Conservation (phyloP, 352 stramenopile species). For the Aphanomyces invadans region DNA sequence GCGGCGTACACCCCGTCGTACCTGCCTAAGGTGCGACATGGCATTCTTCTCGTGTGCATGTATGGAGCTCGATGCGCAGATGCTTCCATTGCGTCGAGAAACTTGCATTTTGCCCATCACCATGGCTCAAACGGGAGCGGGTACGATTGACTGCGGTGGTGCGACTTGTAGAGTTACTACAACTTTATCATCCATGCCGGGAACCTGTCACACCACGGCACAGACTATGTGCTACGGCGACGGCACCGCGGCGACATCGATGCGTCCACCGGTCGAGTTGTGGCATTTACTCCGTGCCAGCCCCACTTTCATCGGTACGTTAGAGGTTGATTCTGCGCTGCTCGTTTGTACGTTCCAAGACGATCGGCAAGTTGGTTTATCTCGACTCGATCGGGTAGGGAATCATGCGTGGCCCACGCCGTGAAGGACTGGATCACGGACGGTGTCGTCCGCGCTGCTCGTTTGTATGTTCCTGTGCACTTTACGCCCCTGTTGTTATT, state of each 20-base stretch:
- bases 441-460: slow-evolving; percentile 56
- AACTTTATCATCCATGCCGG: slow-evolving; percentile 75
- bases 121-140: too few relatives aligned
- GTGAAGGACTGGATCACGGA: slow-evolving; percentile 62
- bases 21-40: slow-evolving; percentile 50
- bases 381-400: too few relatives aligned
- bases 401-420: slow-evolving; percentile 71
- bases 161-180: slow-evolving; percentile 82
- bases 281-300: slow-evolving; percentile 62
- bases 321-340: too few relatives aligned
- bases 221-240: slow-evolving; percentile 62
- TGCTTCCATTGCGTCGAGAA: too few relatives aligned
- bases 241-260: slow-evolving; percentile 46
- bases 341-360: too few relatives aligned
- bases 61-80: too few relatives aligned
- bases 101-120: too few relatives aligned
- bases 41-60: too few relatives aligned
- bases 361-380: too few relatives aligned
- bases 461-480: slow-evolving; percentile 77
- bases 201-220: slow-evolving; percentile 56
- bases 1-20: slow-evolving; percentile 59
- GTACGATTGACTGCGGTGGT: too few relatives aligned
- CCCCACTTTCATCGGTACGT: slow-evolving; percentile 82
- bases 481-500: slow-evolving; percentile 71
- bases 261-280: slow-evolving; percentile 30